Conservation (phyloP, 1,284 basidiomycete species). For the Irpex rosettiformis region DNA sequence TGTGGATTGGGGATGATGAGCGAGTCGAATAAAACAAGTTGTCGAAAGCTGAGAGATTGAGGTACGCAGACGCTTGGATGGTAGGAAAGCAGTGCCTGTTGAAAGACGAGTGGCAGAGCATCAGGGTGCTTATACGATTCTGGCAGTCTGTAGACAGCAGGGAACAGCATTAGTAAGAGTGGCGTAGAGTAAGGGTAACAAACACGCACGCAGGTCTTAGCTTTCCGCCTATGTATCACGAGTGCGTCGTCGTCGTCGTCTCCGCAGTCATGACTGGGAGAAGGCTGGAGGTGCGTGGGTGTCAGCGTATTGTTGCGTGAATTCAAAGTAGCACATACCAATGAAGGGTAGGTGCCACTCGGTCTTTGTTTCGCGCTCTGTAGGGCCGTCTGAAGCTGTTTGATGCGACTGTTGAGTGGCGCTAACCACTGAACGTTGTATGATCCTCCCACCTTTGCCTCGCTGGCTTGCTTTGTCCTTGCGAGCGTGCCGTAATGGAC, state of each 20-base stretch:
- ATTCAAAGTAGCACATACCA: constrained; percentile 11
- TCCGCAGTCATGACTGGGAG: constrained; percentile 9
- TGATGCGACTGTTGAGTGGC: constrained; percentile 6
- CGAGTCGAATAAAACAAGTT: neutral
- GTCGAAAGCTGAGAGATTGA: neutral
- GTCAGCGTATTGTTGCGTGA: neutral
- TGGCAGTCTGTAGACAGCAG: neutral
- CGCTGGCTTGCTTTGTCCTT: constrained; percentile 26
- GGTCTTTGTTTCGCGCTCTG: constrained; percentile 25
- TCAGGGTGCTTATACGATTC: neutral
- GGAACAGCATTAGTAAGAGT: constrained; percentile 1
- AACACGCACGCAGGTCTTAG: constrained; percentile 5
- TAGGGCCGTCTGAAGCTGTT: constrained; percentile 26
- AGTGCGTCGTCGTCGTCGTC: constrained; percentile 15
- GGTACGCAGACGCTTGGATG: neutral
- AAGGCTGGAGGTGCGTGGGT: constrained; percentile 4
- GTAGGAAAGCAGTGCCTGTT: neutral
- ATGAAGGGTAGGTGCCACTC: constrained; percentile 13
- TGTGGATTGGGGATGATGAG: neutral
- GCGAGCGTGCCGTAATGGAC: constrained; percentile 28
- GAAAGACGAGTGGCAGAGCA: neutral
- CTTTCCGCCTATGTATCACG: constrained; percentile 15
- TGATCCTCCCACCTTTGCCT: constrained; percentile 26
- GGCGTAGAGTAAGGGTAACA: constrained; percentile 1
- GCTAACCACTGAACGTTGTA: neutral